A percentile compares a stretch with the other conserved stretches of the same genome.
Conservation (phyloP, 2,329 filamentous ascomycete genomes). For the Colletotrichum shisoi region DNA sequence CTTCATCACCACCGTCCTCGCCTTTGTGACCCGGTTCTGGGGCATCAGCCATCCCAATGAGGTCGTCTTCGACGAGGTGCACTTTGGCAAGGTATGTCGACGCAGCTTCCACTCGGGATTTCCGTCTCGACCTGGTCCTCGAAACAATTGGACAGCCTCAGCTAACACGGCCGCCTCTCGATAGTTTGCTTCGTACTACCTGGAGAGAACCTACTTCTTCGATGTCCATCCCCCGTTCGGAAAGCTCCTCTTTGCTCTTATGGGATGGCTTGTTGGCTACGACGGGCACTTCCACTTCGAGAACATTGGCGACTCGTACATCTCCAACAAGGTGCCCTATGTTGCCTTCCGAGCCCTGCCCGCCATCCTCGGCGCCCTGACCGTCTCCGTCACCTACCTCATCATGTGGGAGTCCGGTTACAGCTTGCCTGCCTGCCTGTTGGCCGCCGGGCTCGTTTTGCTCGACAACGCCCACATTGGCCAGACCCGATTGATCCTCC, state of each 20-base stretch:
- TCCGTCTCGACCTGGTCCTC: too few relatives aligned
- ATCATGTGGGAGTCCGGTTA: slow-evolving; percentile 99
- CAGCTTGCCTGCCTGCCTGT: slow-evolving; percentile 87
- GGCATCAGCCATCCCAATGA: slow-evolving; percentile 94
- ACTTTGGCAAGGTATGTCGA: slow-evolving; percentile 91
- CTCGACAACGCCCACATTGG: slow-evolving; percentile 98
- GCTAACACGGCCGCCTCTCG: slow-evolving; percentile 38
- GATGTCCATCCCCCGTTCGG: slow-evolving; percentile 98
- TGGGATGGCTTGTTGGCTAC: slow-evolving; percentile 97
- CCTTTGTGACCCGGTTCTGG: slow-evolving; percentile 93
- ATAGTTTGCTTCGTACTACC: slow-evolving; percentile 82
- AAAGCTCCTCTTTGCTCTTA: slow-evolving; percentile 95
- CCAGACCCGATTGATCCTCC: slow-evolving; percentile 91
- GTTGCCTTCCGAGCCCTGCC: slow-evolving; percentile 94
- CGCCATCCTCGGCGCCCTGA: slow-evolving; percentile 88
- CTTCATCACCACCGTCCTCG: slow-evolving; percentile 77
- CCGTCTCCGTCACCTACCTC: slow-evolving; percentile 90
- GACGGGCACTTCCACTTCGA: slow-evolving; percentile 98
- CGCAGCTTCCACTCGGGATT: neutral
- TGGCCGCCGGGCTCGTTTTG: slow-evolving; percentile 85
- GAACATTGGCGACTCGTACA: slow-evolving; percentile 98
- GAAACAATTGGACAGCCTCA: neutral
- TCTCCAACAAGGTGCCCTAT: slow-evolving; percentile 95
- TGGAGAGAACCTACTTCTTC: slow-evolving; percentile 98
- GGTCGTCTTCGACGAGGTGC: slow-evolving; percentile 98